phyloP scores from a whole-genome alignment of 441 rosid genomes.

The Populus hybrid region DNA sequence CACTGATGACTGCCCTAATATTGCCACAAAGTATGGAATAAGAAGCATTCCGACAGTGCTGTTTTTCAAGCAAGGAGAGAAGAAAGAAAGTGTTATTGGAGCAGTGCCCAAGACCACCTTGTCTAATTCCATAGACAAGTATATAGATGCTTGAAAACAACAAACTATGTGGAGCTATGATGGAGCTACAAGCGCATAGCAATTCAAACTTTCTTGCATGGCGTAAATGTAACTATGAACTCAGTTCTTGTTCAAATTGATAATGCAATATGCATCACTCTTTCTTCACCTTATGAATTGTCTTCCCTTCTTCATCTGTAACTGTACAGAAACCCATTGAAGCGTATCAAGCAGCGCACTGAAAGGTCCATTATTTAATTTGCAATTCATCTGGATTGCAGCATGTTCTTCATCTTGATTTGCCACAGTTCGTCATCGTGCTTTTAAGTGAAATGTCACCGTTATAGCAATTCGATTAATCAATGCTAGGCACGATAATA shows the following conservation, averaged over 20 bases:
- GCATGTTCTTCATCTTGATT: background rate
- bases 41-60: constrained; percentile 72
- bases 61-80: constrained; percentile 64
- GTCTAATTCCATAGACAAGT: constrained; percentile 51
- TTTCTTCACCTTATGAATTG: background rate
- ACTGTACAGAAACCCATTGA: background rate
- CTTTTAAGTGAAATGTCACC: background rate
- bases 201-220: background rate
- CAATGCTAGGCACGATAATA: background rate
- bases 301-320: background rate
- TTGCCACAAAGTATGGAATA: constrained; percentile 52
- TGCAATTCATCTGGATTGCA: constrained; percentile 1
- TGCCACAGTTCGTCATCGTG: background rate
- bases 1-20: constrained; percentile 59
- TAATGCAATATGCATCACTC: background rate
- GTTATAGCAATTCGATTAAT: background rate
- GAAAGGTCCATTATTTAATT: background rate
- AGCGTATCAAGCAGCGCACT: background rate
- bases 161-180: background rate
- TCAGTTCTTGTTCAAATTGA: background rate
- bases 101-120: constrained; percentile 65
- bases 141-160: constrained; percentile 32
- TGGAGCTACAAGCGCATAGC: background rate
- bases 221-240: constrained; percentile 5
- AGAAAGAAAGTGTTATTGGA: constrained; percentile 68